Evolutionary conservation across 2,329 filamentous ascomycete species (phyloP).

Genomic region (Ophiostoma perfectum): DNA sequence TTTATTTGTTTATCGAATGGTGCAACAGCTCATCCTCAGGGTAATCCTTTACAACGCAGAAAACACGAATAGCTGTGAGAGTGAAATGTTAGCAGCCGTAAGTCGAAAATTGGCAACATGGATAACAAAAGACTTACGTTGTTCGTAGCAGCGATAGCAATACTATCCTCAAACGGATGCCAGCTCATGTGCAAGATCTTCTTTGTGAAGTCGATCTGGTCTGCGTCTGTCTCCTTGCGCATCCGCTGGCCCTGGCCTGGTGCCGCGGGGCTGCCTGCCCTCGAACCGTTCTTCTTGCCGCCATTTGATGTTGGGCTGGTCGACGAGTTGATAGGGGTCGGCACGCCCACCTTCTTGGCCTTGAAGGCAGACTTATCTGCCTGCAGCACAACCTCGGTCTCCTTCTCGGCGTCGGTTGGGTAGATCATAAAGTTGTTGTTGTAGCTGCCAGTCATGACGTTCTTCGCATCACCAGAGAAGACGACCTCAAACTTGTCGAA

Average conservation of each 20-base stretch:
- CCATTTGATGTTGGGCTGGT: conserved; percentile 67
- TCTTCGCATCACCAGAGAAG: conserved; percentile 96
- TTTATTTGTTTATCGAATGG: conserved; percentile 17
- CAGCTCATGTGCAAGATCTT: conserved; percentile 99
- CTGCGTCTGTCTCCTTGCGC: conserved; percentile 97
- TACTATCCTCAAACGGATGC: conserved; percentile 99
- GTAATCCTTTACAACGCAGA: conserved; percentile 25
- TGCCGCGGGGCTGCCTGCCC: conserved; percentile 78
- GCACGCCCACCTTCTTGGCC: conserved; percentile 98
- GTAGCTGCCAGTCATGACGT: conserved; percentile 99
- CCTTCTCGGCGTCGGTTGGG: conserved; percentile 89
- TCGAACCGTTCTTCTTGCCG: conserved; percentile 80
- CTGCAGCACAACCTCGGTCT: conserved; percentile 94
- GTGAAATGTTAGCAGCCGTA: conserved; percentile 25
- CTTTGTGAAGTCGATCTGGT: conserved; percentile 99
- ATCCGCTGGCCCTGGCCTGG: conserved; percentile 82
- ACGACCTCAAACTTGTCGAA: conserved; percentile 99
- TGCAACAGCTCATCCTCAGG: conserved; percentile 7
- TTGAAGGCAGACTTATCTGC: conserved; percentile 99
- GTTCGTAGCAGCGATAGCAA: conserved; percentile 98
- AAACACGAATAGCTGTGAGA: conserved; percentile 33
- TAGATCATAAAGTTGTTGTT: conserved; percentile 99
- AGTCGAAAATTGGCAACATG: background rate
- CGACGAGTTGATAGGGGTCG: conserved; percentile 86
- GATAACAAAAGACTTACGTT: conserved; percentile 67